These are phyloP conservation scores for Solanum sejunctum DNA, from an alignment of 257 asterid genomes.

Conservation along the genomic window DNA sequence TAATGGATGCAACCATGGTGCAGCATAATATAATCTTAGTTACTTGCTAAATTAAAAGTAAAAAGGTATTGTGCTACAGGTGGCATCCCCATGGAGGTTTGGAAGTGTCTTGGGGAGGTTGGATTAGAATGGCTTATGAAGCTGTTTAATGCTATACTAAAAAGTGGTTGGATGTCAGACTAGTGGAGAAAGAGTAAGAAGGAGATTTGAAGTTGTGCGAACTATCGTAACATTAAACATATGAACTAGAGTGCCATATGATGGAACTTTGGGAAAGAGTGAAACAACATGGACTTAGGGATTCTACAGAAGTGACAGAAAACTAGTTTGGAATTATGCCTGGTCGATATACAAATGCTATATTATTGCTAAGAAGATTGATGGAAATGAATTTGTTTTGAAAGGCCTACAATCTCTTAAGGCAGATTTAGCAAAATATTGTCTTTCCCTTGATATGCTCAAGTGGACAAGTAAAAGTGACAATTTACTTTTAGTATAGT, in stretches of 20 bases:
- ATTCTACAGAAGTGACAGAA: neutral
- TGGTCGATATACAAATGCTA: neutral
- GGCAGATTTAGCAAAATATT: neutral
- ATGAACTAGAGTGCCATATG: neutral
- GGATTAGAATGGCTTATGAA: neutral
- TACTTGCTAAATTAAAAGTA: neutral
- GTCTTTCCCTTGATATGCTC: neutral
- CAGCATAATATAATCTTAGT: neutral
- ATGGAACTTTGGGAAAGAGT: neutral
- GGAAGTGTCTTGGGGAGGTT: neutral
- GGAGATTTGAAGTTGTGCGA: neutral
- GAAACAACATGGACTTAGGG: neutral
- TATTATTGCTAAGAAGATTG: neutral
- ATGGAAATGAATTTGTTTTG: neutral
- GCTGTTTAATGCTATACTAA: neutral
- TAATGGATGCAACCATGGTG: neutral
- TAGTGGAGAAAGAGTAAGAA: neutral
- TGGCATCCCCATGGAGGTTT: neutral
- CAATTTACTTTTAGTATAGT: no score
- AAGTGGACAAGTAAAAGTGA: neutral
- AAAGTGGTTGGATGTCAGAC: neutral
- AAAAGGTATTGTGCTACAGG: neutral
- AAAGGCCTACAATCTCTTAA: neutral
- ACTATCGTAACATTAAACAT: neutral
- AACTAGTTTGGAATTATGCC: neutral